These are phyloP conservation scores for Fusarium pseudograminearum DNA, from an alignment of 2,329 filamentous ascomycete species.

Conservation along the genomic window DNA sequence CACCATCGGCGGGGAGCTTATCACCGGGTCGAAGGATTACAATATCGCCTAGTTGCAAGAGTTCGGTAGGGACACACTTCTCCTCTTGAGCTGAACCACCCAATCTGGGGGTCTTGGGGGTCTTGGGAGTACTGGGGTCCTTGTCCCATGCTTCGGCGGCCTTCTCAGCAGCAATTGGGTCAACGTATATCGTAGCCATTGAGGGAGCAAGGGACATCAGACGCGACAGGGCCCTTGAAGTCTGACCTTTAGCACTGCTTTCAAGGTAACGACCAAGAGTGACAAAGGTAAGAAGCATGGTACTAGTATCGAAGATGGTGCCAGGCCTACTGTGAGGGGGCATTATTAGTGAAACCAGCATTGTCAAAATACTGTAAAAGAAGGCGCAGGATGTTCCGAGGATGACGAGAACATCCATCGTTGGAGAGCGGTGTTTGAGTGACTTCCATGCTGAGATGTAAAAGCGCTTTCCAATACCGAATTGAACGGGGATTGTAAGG, in stretches of 20 bases:
- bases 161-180: conserved; percentile 94
- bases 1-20: conserved; percentile 94
- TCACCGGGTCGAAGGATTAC: conserved; percentile 94
- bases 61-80: conserved; percentile 88
- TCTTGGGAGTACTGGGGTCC: conserved; percentile 45
- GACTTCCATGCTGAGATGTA: conserved; percentile 95
- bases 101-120: conserved; percentile 49
- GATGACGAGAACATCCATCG: conserved; percentile 97
- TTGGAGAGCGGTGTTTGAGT: conserved; percentile 88
- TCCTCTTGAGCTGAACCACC: conserved; percentile 79
- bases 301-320: conserved; percentile 97
- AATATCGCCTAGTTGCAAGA: conserved; percentile 93
- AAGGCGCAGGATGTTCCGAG: conserved; percentile 95
- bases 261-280: conserved; percentile 91
- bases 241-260: conserved; percentile 95
- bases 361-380: conserved; percentile 91
- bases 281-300: conserved; percentile 98
- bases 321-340: conserved; percentile 82
- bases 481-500: conserved; percentile 93
- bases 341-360: conserved; percentile 83
- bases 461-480: conserved; percentile 94
- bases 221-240: conserved; percentile 89
- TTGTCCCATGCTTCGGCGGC: conserved; percentile 80
- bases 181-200: conserved; percentile 95
- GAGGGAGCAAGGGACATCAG: conserved; percentile 97